Evolutionary conservation across 1,284 basidiomycete species (phyloP).

Genomic region (Mrakiaceae sp.): DNA sequence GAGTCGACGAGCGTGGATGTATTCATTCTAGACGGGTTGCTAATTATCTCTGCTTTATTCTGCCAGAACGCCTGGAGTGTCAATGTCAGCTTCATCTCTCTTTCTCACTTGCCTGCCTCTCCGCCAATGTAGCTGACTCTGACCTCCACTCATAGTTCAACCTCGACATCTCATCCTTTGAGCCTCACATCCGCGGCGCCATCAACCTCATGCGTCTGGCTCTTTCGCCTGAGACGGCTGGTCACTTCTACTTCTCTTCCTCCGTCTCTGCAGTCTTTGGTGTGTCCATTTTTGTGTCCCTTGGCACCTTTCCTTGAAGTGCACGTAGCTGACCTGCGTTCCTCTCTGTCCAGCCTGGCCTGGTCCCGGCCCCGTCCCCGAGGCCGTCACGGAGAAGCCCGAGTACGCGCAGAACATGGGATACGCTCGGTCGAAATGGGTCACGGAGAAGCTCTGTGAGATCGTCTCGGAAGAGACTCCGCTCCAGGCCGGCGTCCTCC

Average conservation of each 20-base stretch:
- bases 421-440: conserved; percentile 51
- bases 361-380: conserved; percentile 29
- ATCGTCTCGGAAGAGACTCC: conserved; percentile 30
- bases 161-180: conserved; percentile 39
- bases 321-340: too few relatives aligned
- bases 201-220: conserved; percentile 46
- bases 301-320: too few relatives aligned
- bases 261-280: conserved; percentile 35
- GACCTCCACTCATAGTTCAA: too few relatives aligned
- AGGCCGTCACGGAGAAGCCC: conserved; percentile 36
- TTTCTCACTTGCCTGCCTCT: background rate
- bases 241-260: conserved; percentile 48
- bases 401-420: conserved; percentile 41
- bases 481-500: conserved; percentile 37
- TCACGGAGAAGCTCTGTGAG: conserved; percentile 48
- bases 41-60: background rate
- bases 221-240: conserved; percentile 33
- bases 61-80: conserved; percentile 39
- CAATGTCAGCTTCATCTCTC: conserved; percentile 36
- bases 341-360: conserved; percentile 24
- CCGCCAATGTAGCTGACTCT: background rate
- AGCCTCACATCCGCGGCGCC: conserved; percentile 44
- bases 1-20: conserved; percentile 16
- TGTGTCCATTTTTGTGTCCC: too few relatives aligned
- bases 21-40: too few relatives aligned